Percentiles rank a stretch among this genome's conserved stretches.
Conservation (phyloP, 352 stramenopile genomes). For the Thalassiosira livingstoniorum region DNA sequence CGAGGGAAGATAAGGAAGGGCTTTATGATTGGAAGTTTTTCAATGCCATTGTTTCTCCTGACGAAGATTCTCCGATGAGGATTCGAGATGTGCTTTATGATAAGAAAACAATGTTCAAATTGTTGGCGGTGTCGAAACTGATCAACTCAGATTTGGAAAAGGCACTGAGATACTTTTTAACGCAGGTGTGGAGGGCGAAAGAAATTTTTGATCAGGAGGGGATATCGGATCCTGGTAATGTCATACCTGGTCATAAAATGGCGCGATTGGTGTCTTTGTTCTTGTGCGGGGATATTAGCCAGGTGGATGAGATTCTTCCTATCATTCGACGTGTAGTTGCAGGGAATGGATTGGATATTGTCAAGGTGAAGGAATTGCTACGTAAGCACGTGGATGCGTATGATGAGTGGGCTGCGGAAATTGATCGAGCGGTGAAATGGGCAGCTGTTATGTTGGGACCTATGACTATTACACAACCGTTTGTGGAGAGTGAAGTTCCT, state of each 20-base stretch:
- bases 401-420: constrained; percentile 83
- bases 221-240: constrained; percentile 79
- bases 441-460: constrained; percentile 70
- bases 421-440: constrained; percentile 81
- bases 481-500: constrained; percentile 78
- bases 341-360: constrained; percentile 83
- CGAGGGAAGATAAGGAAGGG: constrained; percentile 79
- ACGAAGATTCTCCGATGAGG: constrained; percentile 70
- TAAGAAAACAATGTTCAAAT: constrained; percentile 82
- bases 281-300: constrained; percentile 75
- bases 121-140: constrained; percentile 79
- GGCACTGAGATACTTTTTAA: constrained; percentile 67
- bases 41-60: constrained; percentile 85
- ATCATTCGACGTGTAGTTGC: constrained; percentile 79
- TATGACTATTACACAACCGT: constrained; percentile 63
- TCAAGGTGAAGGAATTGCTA: constrained; percentile 83
- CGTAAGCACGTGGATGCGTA: constrained; percentile 76
- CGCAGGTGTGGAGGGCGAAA: constrained; percentile 82
- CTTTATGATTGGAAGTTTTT: constrained; percentile 88
- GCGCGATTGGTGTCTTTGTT: constrained; percentile 78
- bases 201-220: constrained; percentile 84
- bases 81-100: constrained; percentile 85
- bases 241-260: constrained; percentile 82
- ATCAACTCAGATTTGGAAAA: constrained; percentile 82
- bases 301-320: constrained; percentile 77